Conservation (phyloP, 805 yeast species). For the Tanozyma kutaoensis region DNA sequence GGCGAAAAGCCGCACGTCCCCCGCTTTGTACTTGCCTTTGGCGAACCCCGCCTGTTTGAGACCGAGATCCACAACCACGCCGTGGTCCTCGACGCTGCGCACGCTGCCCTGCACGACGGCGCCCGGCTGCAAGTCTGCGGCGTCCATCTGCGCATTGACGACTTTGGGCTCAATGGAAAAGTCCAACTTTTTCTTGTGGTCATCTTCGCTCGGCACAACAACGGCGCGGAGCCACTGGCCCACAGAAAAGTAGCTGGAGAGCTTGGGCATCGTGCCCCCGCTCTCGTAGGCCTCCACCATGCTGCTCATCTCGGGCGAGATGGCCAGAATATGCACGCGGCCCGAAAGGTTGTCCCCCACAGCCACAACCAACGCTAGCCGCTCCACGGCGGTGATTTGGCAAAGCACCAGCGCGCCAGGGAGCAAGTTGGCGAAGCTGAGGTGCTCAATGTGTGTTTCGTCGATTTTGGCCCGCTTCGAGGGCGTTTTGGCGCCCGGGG, state of each 20-base stretch:
- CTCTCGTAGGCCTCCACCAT: conserved; percentile 37
- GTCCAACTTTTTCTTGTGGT: conserved; percentile 52
- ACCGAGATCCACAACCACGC: conserved; percentile 68
- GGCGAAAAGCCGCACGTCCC: conserved; percentile 61
- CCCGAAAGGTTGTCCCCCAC: conserved; percentile 77
- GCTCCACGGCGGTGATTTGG: conserved; percentile 48
- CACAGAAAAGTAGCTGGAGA: conserved; percentile 47
- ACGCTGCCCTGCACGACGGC: conserved; percentile 65
- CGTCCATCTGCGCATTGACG: conserved; percentile 48
- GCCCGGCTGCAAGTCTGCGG: conserved; percentile 54
- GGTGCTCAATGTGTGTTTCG: conserved; percentile 35
- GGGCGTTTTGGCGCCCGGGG: conserved; percentile 13
- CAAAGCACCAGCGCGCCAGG: conserved; percentile 73
- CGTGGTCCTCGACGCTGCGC: conserved; percentile 83
- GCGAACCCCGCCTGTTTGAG: too few relatives aligned
- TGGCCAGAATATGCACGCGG: conserved; percentile 58
- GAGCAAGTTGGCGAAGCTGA: conserved; percentile 46
- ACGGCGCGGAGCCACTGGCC: conserved; percentile 86
- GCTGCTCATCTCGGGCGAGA: conserved; percentile 50
- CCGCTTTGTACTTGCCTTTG: conserved; percentile 29
- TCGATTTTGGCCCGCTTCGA: conserved; percentile 2
- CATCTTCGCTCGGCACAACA: conserved; percentile 42
- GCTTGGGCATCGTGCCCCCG: conserved; percentile 16
- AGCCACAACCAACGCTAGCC: conserved; percentile 52
- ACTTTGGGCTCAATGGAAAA: conserved; percentile 61